Base-by-base conservation (phyloP, 2,329 filamentous ascomycete species). In the Penicillium brasilianum region DNA sequence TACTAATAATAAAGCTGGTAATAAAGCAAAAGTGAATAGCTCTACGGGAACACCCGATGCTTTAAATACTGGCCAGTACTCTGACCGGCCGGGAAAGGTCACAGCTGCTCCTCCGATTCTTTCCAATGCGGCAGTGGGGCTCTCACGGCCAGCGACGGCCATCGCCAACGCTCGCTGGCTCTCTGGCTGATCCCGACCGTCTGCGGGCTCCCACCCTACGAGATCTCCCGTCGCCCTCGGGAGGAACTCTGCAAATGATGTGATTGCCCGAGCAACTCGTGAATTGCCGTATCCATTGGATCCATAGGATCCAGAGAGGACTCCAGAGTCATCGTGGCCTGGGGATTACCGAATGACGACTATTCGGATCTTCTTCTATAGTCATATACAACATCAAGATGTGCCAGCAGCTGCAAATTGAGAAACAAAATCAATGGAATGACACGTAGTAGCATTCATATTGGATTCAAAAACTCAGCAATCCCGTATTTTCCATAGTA, bases 151-250 rank as follows among this genome's bases (percentile, higher is more conserved):
- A 43, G 20, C 22, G 9, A 54, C 61, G 55, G 61, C 61, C 58
- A 70, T 66, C 68, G 63, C 66, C 65, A 65, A 60, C 62, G 65
- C 67, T 69, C 65, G 67, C 69, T 72, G 71, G 69, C n/a, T 34
- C 16, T 53, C 34, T 25, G 22, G 14, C 58, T 69, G 69, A 70
- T 69, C 70, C 66, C 66, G 64, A 69, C 67, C 70, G 61, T 66
- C 64, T 69, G 64, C 64, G 56, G 58, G 58, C 50, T 58, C 65
- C 55, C 11, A 13, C 60, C 67, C 25, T 73, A 72, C 75, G 75
- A 77, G 70, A 76, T 77, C 75, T 76, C 64, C 75, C 75, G 75
- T 69, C 57, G 30, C 30, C 70, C 70, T 77, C 75, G 75, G 75
- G 66, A 71, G 64, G 66, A 72, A 48, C 48, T 44, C 52, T 43